Conservation (phyloP, 441 rosid genomes). For the Populus hybrid region DNA sequence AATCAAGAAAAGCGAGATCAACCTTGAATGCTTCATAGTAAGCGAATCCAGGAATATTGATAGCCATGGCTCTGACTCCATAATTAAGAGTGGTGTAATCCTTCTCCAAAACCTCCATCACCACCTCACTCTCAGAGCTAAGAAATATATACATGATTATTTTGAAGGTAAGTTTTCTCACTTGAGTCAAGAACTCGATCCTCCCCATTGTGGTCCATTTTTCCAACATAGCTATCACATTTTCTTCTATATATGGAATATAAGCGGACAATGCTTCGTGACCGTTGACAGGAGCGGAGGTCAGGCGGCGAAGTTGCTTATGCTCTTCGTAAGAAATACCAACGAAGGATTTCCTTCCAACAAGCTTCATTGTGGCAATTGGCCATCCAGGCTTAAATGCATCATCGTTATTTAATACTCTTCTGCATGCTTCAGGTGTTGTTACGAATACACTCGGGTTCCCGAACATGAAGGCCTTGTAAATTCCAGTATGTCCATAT, state of each 20-base stretch:
- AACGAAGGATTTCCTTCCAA: constrained; percentile 75
- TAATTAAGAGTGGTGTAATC: constrained; percentile 70
- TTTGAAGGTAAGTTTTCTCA: constrained; percentile 74
- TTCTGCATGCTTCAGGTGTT: constrained; percentile 55
- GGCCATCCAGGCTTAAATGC: constrained; percentile 90
- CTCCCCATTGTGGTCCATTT: constrained; percentile 68
- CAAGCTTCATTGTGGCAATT: constrained; percentile 50
- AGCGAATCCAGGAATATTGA: constrained; percentile 84
- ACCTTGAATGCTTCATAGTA: constrained; percentile 81
- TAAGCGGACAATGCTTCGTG: constrained; percentile 69
- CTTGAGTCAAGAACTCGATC: constrained; percentile 57
- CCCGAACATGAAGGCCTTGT: constrained; percentile 88
- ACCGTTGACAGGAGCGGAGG: constrained; percentile 79
- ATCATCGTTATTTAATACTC: constrained; percentile 64
- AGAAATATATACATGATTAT: constrained; percentile 79
- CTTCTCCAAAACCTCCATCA: constrained; percentile 64
- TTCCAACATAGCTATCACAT: constrained; percentile 46
- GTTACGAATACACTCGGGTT: constrained; percentile 74
- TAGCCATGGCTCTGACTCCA: constrained; percentile 86
- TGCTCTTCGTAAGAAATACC: constrained; percentile 71
- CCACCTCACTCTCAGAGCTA: constrained; percentile 59
- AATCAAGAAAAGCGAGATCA: background rate
- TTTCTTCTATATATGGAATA: constrained; percentile 61
- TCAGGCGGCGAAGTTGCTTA: constrained; percentile 72
- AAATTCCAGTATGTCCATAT: constrained; percentile 56